These are phyloP conservation scores for Cinnamomum chago DNA, from an alignment of 164 flowering plant species.

Conservation along the genomic window DNA sequence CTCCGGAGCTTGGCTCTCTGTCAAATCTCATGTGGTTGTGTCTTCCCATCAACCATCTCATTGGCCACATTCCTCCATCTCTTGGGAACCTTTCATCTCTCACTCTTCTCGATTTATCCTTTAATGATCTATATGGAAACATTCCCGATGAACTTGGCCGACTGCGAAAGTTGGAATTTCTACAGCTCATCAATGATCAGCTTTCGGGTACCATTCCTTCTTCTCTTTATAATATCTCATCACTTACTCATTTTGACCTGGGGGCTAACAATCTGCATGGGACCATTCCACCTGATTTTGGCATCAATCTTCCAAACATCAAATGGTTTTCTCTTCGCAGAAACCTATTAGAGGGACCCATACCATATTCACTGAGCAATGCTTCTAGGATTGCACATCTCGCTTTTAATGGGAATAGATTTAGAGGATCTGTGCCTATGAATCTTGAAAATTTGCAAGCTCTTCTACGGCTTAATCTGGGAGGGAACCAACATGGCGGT, in stretches of 20 bases:
- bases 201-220: background rate
- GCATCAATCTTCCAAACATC: background rate
- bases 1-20: background rate
- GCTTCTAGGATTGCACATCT: background rate
- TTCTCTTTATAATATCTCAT: background rate
- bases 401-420: too few species aligned
- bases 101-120: rapidly evolving
- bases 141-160: background rate
- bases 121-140: background rate
- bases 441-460: background rate
- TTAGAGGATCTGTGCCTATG: background rate
- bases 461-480: background rate
- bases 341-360: background rate
- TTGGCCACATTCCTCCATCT: background rate
- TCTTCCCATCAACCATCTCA: background rate
- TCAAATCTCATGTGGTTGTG: background rate
- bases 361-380: background rate
- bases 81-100: background rate
- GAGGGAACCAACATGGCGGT: too few species aligned
- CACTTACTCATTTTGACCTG: background rate
- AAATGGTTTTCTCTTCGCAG: background rate
- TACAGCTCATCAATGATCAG: rapidly evolving
- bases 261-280: background rate
- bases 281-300: background rate
- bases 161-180: background rate